Percentiles rank a stretch among this genome's conserved stretches.
Evolutionary conservation across 1,284 basidiomycete genomes (phyloP).

Genomic region (Trichosporon sp.): DNA sequence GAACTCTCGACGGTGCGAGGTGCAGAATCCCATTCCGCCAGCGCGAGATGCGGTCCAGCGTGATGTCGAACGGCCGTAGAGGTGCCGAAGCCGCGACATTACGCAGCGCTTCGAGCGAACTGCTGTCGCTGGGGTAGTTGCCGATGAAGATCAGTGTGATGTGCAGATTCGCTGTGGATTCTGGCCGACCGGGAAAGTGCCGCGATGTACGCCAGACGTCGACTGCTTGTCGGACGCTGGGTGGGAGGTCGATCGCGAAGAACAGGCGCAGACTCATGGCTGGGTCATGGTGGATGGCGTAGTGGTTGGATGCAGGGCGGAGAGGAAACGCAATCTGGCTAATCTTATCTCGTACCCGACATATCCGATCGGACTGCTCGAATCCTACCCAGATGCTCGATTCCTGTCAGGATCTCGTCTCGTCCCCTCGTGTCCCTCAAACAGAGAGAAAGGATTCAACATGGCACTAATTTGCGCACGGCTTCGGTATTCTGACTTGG

Average conservation of each 20-base stretch:
- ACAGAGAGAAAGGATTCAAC: no score
- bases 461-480: no score
- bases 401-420: no score
- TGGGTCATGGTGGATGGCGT: neutral
- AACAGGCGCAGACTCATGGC: slow-evolving; percentile 1
- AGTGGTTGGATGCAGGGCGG: neutral
- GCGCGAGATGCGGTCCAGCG: neutral
- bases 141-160: slow-evolving; percentile 8
- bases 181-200: neutral
- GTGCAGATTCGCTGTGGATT: slow-evolving; percentile 1
- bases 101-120: neutral
- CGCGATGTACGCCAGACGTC: neutral
- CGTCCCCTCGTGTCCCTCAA: no score
- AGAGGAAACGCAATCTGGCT: neutral
- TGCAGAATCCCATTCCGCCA: slow-evolving; percentile 6
- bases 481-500: no score
- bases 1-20: neutral
- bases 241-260: slow-evolving; percentile 5
- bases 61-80: neutral
- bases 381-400: no score
- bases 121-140: neutral
- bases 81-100: neutral
- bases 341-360: neutral
- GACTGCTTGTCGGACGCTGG: neutral
- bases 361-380: no score